Evolutionary conservation across 331 rosid genomes (phyloP).

Genomic region (Saraca asoca): DNA sequence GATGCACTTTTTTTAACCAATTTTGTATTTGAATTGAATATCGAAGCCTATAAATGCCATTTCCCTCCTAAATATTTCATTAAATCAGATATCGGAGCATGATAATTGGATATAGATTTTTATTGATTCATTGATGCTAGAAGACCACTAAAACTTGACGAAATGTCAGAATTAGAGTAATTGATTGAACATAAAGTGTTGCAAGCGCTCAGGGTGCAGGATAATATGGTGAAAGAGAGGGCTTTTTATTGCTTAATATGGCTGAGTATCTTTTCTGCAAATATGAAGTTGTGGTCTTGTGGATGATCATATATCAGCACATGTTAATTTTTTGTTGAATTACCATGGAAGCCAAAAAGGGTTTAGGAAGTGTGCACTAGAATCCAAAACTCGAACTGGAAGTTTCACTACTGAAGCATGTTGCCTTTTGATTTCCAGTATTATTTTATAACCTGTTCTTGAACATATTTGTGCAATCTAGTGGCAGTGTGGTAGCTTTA

Average conservation of each 20-base stretch:
- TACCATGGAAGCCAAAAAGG: slow-evolving; percentile 7
- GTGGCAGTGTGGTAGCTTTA: background rate
- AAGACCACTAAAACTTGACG: too few species aligned
- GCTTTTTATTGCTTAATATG: background rate
- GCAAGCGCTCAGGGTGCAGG: too few species aligned
- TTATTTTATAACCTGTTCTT: background rate
- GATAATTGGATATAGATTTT: too few species aligned
- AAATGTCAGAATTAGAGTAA: too few species aligned
- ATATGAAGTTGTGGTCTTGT: background rate
- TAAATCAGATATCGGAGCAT: background rate
- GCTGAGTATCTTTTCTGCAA: background rate
- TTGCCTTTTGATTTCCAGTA: too few species aligned
- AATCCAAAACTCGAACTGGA: background rate
- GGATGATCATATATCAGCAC: background rate
- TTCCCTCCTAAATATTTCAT: slow-evolving; percentile 4
- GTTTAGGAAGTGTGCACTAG: background rate
- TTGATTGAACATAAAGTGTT: too few species aligned
- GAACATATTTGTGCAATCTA: slow-evolving; percentile 8
- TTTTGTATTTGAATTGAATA: slow-evolving; percentile 16
- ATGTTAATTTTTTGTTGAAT: background rate
- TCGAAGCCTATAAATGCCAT: background rate
- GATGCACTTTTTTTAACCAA: background rate
- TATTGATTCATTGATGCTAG: too few species aligned
- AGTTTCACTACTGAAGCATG: background rate
- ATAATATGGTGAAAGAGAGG: background rate